Base-by-base conservation (phyloP, 208 protist genomes). In the Acanthamoeba royreba region DNA sequence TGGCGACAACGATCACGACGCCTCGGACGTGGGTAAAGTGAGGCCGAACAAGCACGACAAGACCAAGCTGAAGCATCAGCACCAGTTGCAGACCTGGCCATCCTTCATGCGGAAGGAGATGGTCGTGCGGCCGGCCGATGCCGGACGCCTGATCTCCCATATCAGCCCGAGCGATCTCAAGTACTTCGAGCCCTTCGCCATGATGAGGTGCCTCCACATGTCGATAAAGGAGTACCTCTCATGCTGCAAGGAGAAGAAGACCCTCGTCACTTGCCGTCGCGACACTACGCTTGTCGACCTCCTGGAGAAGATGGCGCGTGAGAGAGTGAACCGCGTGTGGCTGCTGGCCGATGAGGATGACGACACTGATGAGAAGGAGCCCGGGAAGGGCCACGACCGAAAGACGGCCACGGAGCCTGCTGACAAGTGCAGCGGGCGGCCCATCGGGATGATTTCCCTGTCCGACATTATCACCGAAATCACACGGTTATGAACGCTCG, bases 201-300 rank as follows among this genome's bases (percentile, higher is more conserved):
- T 85, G 74, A 85, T 85, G 74, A 40, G 74, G 4, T 85, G 74
- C 74, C 74, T 85, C 11, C 74, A 85, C 74, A 85, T 85, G 74
- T 85, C 74, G 74, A 85, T 85, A 40, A 85, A 85, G 74, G 74
- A 85, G 74, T 85, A 85, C 74, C 74, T 85, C 17, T 4, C 43
- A 40, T 85, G 74, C 74, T 85, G 31, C 74, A 85, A 85, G 74
- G 74, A 85, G 43, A 85, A 85, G 74, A 85, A 85, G 74, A 40
- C 74, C 15, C 74, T 85, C 25, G 74, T 85, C 74, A 85, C 74
- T 45, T 85, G 74, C 74, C 38, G 74, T 22, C 74, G 74, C 74
- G 74, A 85, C 74, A 85, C 74, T 11, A 85, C 74, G 31, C 45
- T 85, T 11, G 28, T 47, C n/a, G 43, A 85, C 43, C 40, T 85